phyloP scores from a whole-genome alignment of 257 asterid species.

The Cynanchum wilfordii region DNA sequence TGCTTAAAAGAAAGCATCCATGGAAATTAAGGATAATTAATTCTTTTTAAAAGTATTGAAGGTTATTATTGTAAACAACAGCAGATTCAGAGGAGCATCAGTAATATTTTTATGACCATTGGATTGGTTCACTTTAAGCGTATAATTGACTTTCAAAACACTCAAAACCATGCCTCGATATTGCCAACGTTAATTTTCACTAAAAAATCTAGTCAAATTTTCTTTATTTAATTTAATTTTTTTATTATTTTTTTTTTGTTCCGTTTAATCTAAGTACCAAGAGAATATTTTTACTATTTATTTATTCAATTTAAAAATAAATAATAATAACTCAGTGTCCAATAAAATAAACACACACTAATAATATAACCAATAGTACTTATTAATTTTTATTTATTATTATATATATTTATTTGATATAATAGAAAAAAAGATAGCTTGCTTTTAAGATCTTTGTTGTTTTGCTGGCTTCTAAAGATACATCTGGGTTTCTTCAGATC shows the following conservation, averaged over 20 bases:
- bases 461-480: conserved; percentile 53
- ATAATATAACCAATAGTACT: no score
- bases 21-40: no score
- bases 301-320: conserved; percentile 32
- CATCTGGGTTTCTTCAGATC: conserved; percentile 72
- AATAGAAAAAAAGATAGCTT: conserved; percentile 24
- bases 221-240: conserved; percentile 23
- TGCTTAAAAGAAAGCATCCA: background rate
- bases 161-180: conserved; percentile 40
- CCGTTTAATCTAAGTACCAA: conserved; percentile 41
- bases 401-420: no score
- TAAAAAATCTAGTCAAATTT: conserved; percentile 33
- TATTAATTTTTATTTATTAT: no score
- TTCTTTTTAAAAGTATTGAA: no score
- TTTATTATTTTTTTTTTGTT: conserved; percentile 5
- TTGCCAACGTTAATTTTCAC: conserved; percentile 27
- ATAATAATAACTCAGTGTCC: background rate
- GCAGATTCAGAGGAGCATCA: no score
- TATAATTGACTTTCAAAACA: conserved; percentile 37
- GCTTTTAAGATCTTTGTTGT: conserved; percentile 57
- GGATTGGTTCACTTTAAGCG: no score
- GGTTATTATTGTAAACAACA: no score
- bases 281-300: conserved; percentile 54
- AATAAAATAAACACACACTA: background rate
- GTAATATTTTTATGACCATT: no score